Evolutionary conservation across 257 asterid species (phyloP), one percentile per base, ranked within the genome.

Genomic region (Leptodermis oblonga): DNA sequence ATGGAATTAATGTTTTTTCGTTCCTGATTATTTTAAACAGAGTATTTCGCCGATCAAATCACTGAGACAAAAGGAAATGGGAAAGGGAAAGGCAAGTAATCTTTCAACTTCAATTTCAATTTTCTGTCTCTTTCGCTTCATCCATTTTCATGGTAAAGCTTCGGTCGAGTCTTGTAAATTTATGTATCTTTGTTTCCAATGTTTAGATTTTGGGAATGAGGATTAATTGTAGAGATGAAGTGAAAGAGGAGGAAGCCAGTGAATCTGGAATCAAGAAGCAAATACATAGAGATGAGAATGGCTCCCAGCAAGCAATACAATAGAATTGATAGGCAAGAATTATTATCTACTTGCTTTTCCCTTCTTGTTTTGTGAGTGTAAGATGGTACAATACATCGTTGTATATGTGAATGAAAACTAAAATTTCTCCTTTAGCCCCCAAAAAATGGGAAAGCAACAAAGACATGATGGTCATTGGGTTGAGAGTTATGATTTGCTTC

Each of bases 41-140:
- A 82, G 81, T 73, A 70, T 74, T 55, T 87, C 88, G 22, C 80
- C 83, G 5, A 70, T 92, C 73, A 84, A 86, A 70, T 84, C 97
- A 0, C 53, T 92, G 74, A 79, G 97, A 73, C 88, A 83, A 2
- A 88, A 79, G 83, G 85, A 82, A 61, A 63, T 79, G 62, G 92
- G 84, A 22, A 84, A 74, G 79, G 86, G 78, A 77, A 73, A 59
- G 69, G 82, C 71, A 30, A 77, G 71, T 73, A 68, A 76, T 52
- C 81, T 65, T 33, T 33, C 55, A 22, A 25, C 7, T 10, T 1
- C 60, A 26, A 25, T 4, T 43, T 10, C 43, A n/a, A 39, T 39
- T 22, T 28, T 31, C 9, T 30, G 18, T 28, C n/a, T n/a, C n/a
- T n/a, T n/a, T 3, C 52, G 2, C 52, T 46, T 46, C 52, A 13